phyloP scores from a whole-genome alignment of 441 rosid genomes.

The Erodium chrysanthum region DNA sequence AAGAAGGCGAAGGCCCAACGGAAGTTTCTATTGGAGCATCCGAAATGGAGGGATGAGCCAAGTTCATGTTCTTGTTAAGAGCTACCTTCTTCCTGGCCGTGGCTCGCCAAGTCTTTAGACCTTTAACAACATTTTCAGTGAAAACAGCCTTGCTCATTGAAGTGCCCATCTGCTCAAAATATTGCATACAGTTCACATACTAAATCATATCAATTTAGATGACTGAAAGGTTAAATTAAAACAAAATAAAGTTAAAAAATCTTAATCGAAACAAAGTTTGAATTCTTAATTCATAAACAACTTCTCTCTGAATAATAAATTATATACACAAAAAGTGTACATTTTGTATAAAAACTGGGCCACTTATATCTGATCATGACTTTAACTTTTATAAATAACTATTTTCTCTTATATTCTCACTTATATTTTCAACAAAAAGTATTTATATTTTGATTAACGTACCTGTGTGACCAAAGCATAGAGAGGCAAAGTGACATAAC shows the following conservation, averaged over 20 bases:
- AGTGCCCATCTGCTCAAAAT: conserved; percentile 55
- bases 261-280: background rate
- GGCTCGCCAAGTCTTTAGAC: conserved; percentile 52
- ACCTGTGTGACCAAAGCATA: conserved; percentile 90
- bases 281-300: too few relatives aligned
- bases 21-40: conserved; percentile 18
- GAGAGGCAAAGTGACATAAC: conserved; percentile 77
- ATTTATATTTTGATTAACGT: background rate
- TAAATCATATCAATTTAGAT: background rate
- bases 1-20: conserved; percentile 25
- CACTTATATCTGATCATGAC: too few relatives aligned
- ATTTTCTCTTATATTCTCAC: too few relatives aligned
- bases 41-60: conserved; percentile 3
- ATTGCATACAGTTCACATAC: background rate
- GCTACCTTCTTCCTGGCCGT: conserved; percentile 38
- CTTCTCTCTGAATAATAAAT: too few relatives aligned
- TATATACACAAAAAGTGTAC: too few relatives aligned
- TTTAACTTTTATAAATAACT: too few relatives aligned
- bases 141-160: conserved; percentile 53
- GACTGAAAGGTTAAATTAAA: too few relatives aligned
- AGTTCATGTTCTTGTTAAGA: conserved; percentile 10
- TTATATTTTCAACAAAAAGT: too few relatives aligned
- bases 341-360: too few relatives aligned
- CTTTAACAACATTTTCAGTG: conserved; percentile 39
- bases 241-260: background rate